Evolutionary conservation across 1,284 basidiomycete genomes (phyloP).

Genomic region (Phylloporus sp.): DNA sequence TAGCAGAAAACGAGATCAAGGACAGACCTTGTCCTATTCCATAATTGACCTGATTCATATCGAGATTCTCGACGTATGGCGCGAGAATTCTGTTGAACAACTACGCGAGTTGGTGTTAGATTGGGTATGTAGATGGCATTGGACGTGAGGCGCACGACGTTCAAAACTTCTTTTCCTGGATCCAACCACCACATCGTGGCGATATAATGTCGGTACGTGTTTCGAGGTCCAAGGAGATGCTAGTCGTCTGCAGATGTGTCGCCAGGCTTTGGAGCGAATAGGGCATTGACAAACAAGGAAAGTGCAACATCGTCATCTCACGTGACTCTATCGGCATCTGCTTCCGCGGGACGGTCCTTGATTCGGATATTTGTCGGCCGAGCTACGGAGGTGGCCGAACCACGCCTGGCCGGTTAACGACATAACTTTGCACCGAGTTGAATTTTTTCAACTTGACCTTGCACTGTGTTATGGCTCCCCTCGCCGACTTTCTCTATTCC

Average conservation of each 20-base stretch:
- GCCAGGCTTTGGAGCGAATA: constrained; percentile 23
- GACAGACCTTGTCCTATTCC: constrained; percentile 86
- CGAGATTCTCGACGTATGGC: constrained; percentile 96
- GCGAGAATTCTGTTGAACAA: constrained; percentile 92
- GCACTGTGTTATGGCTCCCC: constrained; percentile 61
- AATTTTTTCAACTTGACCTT: constrained; percentile 22
- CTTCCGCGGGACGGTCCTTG: no score
- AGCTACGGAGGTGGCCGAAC: no score
- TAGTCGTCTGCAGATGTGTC: neutral
- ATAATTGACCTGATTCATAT: constrained; percentile 94
- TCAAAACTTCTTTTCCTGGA: constrained; percentile 78
- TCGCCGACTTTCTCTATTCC: constrained; percentile 72
- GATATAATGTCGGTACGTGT: constrained; percentile 7
- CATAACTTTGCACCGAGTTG: constrained; percentile 6
- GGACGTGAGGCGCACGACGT: constrained; percentile 55
- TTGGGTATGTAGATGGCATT: neutral
- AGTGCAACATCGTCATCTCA: constrained; percentile 32
- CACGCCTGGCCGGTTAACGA: constrained; percentile 16
- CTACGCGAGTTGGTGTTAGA: constrained; percentile 40
- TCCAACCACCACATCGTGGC: constrained; percentile 78
- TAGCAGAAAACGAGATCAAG: neutral
- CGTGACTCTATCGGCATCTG: constrained; percentile 23
- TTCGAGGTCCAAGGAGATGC: neutral
- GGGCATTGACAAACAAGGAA: constrained; percentile 38
- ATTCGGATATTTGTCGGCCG: no score